Conservation (phyloP, 2,329 filamentous ascomycete species). For the Epichloe brachyelytri region DNA sequence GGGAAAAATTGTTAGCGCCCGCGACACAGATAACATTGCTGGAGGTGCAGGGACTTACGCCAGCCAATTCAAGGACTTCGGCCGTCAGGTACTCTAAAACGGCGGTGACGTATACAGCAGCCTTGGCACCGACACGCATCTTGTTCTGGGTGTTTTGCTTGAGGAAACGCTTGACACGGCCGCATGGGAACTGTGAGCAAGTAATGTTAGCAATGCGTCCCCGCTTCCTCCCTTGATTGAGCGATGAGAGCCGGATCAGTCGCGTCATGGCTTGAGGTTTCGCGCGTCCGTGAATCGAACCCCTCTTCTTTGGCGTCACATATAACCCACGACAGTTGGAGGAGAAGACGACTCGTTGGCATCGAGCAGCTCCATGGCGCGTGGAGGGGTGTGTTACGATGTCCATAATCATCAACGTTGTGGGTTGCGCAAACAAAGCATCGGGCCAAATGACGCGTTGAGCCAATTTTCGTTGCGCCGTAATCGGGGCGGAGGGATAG, state of each 20-base stretch:
- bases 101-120: conserved; percentile 93
- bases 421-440: not conserved
- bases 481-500: not conserved
- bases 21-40: not conserved
- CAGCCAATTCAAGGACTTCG: conserved; percentile 93
- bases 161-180: conserved; percentile 99
- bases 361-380: not conserved
- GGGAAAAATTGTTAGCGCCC: not conserved
- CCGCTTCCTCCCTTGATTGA: not conserved
- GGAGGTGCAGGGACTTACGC: conserved; percentile 37
- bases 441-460: not conserved
- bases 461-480: not conserved
- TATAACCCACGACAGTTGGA: not conserved
- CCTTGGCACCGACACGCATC: conserved; percentile 98
- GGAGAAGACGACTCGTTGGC: not conserved
- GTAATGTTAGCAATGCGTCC: not conserved
- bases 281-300: not conserved
- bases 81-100: conserved; percentile 97
- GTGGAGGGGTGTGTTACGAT: not conserved
- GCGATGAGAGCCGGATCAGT: not conserved
- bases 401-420: not conserved
- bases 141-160: conserved; percentile 99
- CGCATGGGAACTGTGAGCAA: conserved; percentile 72
- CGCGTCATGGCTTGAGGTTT: not conserved
- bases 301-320: not conserved